Conservation (phyloP, 2,329 filamentous ascomycete genomes). For the Herpotrichia juniperi region DNA sequence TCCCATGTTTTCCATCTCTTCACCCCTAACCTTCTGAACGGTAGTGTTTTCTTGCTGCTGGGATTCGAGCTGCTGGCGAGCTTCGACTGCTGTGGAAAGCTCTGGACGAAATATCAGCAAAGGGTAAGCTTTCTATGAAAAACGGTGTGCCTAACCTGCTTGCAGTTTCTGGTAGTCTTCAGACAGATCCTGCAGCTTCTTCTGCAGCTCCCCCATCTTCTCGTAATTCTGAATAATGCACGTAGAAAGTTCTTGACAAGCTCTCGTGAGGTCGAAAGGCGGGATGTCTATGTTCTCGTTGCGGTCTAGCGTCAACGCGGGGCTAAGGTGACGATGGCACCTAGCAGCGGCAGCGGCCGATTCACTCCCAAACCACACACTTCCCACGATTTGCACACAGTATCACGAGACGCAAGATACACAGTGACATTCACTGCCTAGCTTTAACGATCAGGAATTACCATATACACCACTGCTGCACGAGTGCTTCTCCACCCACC, state of each 20-base stretch:
- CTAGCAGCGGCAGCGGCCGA: slow-evolving; percentile 16
- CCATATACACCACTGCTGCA: not conserved
- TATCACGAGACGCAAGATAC: not conserved
- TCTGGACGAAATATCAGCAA: slow-evolving; percentile 60
- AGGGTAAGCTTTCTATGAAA: not conserved
- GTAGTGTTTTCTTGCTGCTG: slow-evolving; percentile 92
- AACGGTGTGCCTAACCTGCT: slow-evolving; percentile 62
- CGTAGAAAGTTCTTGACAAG: slow-evolving; percentile 20
- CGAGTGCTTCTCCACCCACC: not conserved
- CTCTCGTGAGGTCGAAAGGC: slow-evolving; percentile 23
- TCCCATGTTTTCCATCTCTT: not conserved
- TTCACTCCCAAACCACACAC: slow-evolving; percentile 1
- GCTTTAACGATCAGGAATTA: not conserved
- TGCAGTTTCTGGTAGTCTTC: slow-evolving; percentile 90
- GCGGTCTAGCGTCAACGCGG: slow-evolving; percentile 24
- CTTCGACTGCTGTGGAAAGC: slow-evolving; percentile 74
- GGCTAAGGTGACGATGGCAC: slow-evolving; percentile 7
- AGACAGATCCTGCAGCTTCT: slow-evolving; percentile 78
- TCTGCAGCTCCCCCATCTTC: slow-evolving; percentile 66
- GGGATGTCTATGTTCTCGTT: slow-evolving; percentile 27
- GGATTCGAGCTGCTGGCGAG: slow-evolving; percentile 89
- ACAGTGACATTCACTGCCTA: not conserved
- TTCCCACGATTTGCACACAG: not conserved
- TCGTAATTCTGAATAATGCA: slow-evolving; percentile 33
- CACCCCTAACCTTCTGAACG: slow-evolving; percentile 72